Evolutionary conservation across 2,329 filamentous ascomycete species (phyloP), one percentile per base, ranked within the genome.

Genomic region (Nigrospora oryzae): DNA sequence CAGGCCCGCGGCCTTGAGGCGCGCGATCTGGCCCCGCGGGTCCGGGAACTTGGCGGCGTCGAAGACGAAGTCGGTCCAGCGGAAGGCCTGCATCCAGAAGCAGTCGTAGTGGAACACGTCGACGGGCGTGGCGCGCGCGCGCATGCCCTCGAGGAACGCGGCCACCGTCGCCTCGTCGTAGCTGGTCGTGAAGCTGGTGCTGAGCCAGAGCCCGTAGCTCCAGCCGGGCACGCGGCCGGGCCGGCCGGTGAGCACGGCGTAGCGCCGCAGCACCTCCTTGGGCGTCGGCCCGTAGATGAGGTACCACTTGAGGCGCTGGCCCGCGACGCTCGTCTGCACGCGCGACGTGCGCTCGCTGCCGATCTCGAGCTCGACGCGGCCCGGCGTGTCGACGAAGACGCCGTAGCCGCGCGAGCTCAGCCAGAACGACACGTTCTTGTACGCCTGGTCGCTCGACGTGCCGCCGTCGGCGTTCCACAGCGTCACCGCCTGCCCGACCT

Each of bases 201-300:
- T 87, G 16, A 89, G 70, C 84, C 84, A 89, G 10, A 89, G 70
- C 1, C 84, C 84, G 50, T 81, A 89, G 50, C 81, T 86, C 86
- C 85, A 89, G 28, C 75, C 74, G 1, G 85, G 86, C 2, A 86
- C 75, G 45, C 73, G 73, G 33, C 72, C 75, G 0, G 85, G 75
- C 39, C 73, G 73, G 1, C 85, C 85, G 0, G 83, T 88, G 33
- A 89, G 68, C 17, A 74, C 66, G 0, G 82, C 77, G 59, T 89
- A 89, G 50, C 77, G 75, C 34, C 71, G 70, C 14, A 89, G 65
- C 2, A 89, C 77, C 40, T 89, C 83, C 62, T 86, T 87, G 0
- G 84, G 84, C 0, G 76, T 79, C 1, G 77, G 75, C 0, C 85
- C 85, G 53, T 86, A 79, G 46, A 89, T 84, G 49, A 89, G 68